Conservation (phyloP, 768 basidiomycete species). For the Termitomyces sp. region DNA sequence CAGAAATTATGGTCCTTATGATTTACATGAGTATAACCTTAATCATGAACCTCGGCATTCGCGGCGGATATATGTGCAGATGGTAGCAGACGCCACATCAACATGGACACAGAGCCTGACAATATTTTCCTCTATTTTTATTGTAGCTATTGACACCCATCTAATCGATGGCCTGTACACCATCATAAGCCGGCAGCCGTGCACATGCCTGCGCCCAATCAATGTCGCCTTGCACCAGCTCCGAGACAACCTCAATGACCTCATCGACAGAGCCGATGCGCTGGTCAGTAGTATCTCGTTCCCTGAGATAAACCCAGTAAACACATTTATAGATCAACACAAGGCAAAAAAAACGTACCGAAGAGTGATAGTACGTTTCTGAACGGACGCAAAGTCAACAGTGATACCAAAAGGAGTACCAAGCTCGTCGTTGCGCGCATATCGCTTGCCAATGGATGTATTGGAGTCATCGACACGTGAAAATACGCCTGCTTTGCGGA, state of each 20-base stretch:
- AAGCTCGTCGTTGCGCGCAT: conserved; percentile 96
- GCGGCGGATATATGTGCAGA: not conserved
- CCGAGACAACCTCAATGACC: conserved; percentile 75
- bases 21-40: not conserved
- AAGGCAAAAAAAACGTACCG: conserved; percentile 48
- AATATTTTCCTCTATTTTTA: not conserved
- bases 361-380: conserved; percentile 91
- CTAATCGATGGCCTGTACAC: conserved; percentile 78
- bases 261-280: conserved; percentile 87
- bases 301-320: conserved; percentile 38
- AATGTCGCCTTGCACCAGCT: conserved; percentile 69
- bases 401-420: conserved; percentile 97
- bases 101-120: not conserved
- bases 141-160: not conserved
- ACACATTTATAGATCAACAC: not conserved
- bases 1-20: too few relatives aligned
- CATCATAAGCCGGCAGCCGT: conserved; percentile 75
- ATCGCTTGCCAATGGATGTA: conserved; percentile 93
- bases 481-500: conserved; percentile 86
- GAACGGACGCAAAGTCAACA: conserved; percentile 89
- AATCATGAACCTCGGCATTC: not conserved
- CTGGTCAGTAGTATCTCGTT: conserved; percentile 93
- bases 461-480: conserved; percentile 95
- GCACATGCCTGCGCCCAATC: conserved; percentile 75
- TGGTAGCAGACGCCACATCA: not conserved